phyloP scores from a whole-genome alignment of 768 basidiomycete genomes.

The Amanita pseudoporphyria region DNA sequence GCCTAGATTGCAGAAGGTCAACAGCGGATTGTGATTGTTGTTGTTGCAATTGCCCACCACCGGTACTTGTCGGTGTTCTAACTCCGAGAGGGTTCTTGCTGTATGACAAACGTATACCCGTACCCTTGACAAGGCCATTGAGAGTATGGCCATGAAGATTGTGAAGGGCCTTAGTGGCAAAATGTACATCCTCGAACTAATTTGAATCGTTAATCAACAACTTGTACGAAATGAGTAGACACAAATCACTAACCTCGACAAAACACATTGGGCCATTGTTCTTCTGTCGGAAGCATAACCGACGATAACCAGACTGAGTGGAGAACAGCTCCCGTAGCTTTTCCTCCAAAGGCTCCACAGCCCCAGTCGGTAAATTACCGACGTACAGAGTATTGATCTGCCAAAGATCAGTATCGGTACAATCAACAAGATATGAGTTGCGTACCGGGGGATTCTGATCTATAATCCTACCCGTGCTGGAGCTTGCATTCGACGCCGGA shows the following conservation, averaged over 20 bases:
- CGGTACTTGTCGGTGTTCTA: conserved; percentile 63
- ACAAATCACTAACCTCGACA: conserved; percentile 62
- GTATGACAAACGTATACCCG: conserved; percentile 93
- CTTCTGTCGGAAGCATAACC: conserved; percentile 93
- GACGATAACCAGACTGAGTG: conserved; percentile 74
- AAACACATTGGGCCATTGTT: conserved; percentile 99
- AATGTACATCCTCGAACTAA: conserved; percentile 85
- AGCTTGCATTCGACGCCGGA: conserved; percentile 57
- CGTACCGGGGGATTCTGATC: conserved; percentile 93
- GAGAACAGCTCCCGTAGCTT: conserved; percentile 76
- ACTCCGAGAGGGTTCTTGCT: conserved; percentile 98
- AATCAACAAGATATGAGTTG: conserved; percentile 11
- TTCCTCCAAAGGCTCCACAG: conserved; percentile 78
- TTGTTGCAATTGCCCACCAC: conserved; percentile 30
- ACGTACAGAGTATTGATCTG: conserved; percentile 98
- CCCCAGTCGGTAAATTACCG: conserved; percentile 85
- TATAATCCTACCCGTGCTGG: conserved; percentile 34
- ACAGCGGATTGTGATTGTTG: conserved; percentile 8
- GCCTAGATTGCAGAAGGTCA: conserved; percentile 11
- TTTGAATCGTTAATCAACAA: conserved; percentile 19
- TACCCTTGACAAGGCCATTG: conserved; percentile 86
- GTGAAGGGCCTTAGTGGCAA: conserved; percentile 79
- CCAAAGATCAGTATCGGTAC: background rate
- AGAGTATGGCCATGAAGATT: conserved; percentile 90
- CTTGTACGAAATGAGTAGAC: conserved; percentile 44